Evolutionary conservation across 306 rosid genomes (phyloP).

Genomic region (Erythrophleum fordii): DNA sequence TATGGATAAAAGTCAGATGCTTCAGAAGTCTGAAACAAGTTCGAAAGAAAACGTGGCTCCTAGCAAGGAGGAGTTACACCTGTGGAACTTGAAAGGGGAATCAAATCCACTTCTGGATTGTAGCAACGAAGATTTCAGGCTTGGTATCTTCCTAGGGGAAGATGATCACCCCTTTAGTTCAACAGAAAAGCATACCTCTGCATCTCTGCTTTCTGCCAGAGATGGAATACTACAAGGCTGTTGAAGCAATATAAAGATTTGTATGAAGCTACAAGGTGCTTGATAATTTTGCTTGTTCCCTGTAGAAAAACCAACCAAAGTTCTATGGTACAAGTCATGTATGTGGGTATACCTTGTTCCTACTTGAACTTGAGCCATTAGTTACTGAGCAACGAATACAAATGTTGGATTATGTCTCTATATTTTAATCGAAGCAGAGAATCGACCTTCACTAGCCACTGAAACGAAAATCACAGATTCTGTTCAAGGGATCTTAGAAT

Average conservation of each 20-base stretch:
- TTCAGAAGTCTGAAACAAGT: conserved; percentile 48
- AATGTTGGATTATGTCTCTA: conserved; percentile 3
- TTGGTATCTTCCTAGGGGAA: conserved; percentile 44
- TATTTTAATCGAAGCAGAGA: not conserved
- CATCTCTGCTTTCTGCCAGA: conserved; percentile 62
- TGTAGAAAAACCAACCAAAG: conserved; percentile 6
- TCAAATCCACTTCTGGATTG: conserved; percentile 54
- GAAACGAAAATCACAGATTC: not conserved
- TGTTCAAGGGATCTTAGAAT: too few species aligned
- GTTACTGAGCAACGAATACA: not conserved
- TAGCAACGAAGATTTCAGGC: conserved; percentile 39
- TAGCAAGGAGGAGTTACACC: conserved; percentile 52
- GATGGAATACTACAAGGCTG: conserved; percentile 51
- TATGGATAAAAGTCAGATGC: conserved; percentile 34
- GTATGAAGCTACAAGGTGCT: conserved; percentile 6
- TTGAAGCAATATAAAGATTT: conserved; percentile 36
- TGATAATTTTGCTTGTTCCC: conserved; percentile 16
- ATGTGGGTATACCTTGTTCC: conserved; percentile 15
- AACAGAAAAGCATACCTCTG: conserved; percentile 43
- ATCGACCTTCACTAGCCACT: conserved; percentile 2
- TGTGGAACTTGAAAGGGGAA: conserved; percentile 54
- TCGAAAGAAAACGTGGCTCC: conserved; percentile 71
- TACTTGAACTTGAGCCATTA: not conserved
- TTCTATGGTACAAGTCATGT: not conserved
- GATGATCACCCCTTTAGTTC: conserved; percentile 77